Percentiles rank a stretch among this genome's conserved stretches.
phyloP scores from a whole-genome alignment of 805 yeast genomes.

The Kluyveromyces lactis region DNA sequence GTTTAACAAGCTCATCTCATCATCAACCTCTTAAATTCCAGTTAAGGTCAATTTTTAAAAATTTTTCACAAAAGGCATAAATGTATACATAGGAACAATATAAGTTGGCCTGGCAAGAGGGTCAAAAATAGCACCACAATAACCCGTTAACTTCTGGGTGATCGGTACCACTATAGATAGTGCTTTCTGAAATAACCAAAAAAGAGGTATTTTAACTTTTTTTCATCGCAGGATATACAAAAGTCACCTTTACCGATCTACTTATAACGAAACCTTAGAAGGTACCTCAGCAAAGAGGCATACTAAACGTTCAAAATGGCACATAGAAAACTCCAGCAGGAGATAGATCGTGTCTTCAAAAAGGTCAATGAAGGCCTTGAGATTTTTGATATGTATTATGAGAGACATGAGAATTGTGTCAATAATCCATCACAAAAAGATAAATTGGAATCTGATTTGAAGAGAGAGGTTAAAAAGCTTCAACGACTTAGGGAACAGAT shows the following conservation, averaged over 20 bases:
- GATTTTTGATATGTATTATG: slow-evolving; percentile 77
- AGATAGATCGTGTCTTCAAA: slow-evolving; percentile 81
- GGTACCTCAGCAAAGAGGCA: no score
- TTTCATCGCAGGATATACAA: no score
- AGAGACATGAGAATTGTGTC: slow-evolving; percentile 69
- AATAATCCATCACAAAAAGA: slow-evolving; percentile 85
- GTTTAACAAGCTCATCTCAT: slow-evolving; percentile 2
- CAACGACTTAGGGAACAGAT: slow-evolving; percentile 93
- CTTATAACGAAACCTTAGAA: no score
- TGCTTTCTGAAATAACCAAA: background rate
- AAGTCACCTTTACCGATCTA: no score
- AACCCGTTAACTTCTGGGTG: no score
- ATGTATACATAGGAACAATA: no score
- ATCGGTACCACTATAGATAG: no score
- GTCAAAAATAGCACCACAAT: no score
- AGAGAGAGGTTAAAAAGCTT: slow-evolving; percentile 89
- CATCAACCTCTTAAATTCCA: no score
- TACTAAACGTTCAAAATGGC: slow-evolving; percentile 34
- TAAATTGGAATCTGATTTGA: slow-evolving; percentile 83
- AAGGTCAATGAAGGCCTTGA: slow-evolving; percentile 88
- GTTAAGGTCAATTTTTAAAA: no score
- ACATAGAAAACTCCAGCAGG: slow-evolving; percentile 45
- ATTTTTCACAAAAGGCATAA: slow-evolving; percentile 1
- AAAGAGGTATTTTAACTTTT: background rate
- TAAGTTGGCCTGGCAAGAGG: no score